Evolutionary conservation across 805 yeast species (phyloP), one percentile per base, ranked within the genome.

Genomic region (Candida ortonii): DNA sequence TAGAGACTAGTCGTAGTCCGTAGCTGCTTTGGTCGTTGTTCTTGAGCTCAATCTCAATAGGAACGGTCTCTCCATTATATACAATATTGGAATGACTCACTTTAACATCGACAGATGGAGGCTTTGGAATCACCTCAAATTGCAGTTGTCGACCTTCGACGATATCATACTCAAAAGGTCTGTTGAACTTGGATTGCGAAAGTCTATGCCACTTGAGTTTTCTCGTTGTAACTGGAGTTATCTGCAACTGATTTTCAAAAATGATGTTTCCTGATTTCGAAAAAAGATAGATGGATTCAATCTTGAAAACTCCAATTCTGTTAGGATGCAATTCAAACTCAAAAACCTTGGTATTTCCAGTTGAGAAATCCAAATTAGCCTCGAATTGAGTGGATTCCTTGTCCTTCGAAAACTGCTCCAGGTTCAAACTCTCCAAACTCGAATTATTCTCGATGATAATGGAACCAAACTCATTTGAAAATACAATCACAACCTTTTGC

Each of bases 71-170:
- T 8, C 68, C 67, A 19, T 50, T 46, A 27, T 54, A 53, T 1
- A 57, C 63, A 26, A 39, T 36, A 6, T 59, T 55, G 0, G 53
- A 32, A 14, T 52, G 42, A 1, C 42, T 44, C 6, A 65, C 33
- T 0, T 28, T 28, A 4, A 62, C 47, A 13, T 44, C 51, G 0
- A 62, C 52, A 3, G 58, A 47, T 5, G 75, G 75, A 3, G 59
- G 47, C 30, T 66, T 59, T 11, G 75, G 73, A 6, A 65, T 46
- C 3, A 66, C 53, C 22, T 60, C 60, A 38, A 56, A 52, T 15
- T 34, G 43, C 15, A 29, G 28, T 26, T 39, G 40, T 4, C 29
- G 17, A 2, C 50, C 45, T 2, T 24, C 18, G 13, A 52, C 39
- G 4, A 46, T 39, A 6, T 46, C 46, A 27, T 29, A 39, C 4